phyloP scores from a whole-genome alignment of 228 moss, liverwort and hornwort genomes.

The Sphagnum magellanicum region DNA sequence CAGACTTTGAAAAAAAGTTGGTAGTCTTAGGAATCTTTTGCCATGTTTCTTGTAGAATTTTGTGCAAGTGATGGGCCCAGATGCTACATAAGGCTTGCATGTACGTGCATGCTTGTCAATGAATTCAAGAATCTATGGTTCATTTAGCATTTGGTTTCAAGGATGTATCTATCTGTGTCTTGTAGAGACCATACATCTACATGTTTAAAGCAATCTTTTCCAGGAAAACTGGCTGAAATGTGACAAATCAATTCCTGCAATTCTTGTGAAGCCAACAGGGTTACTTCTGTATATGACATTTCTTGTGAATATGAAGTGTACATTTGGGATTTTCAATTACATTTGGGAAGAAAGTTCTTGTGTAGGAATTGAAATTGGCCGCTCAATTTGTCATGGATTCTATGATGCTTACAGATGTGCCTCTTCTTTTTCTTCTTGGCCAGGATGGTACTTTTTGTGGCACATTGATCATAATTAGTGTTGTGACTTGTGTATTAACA shows the following conservation, averaged over 20 bases:
- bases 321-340: not conserved
- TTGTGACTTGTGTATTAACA: no score
- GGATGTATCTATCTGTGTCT: not conserved
- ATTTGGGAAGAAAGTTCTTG: not conserved
- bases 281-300: not conserved
- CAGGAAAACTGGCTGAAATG: not conserved
- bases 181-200: not conserved
- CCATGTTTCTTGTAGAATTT: conserved; percentile 24
- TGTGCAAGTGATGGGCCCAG: conserved; percentile 49
- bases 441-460: conserved; percentile 38
- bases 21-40: no score
- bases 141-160: not conserved
- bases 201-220: not conserved
- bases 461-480: no score
- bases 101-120: conserved; percentile 10
- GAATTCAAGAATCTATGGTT: not conserved
- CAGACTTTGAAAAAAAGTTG: no score
- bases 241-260: not conserved
- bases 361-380: conserved; percentile 60
- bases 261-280: not conserved
- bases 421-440: conserved; percentile 86
- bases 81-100: conserved; percentile 53
- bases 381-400: conserved; percentile 65
- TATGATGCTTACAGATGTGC: conserved; percentile 97
- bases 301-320: not conserved